These are phyloP conservation scores for Paratinospora sagittata DNA, from an alignment of 164 flowering plant genomes.

Conservation along the genomic window DNA sequence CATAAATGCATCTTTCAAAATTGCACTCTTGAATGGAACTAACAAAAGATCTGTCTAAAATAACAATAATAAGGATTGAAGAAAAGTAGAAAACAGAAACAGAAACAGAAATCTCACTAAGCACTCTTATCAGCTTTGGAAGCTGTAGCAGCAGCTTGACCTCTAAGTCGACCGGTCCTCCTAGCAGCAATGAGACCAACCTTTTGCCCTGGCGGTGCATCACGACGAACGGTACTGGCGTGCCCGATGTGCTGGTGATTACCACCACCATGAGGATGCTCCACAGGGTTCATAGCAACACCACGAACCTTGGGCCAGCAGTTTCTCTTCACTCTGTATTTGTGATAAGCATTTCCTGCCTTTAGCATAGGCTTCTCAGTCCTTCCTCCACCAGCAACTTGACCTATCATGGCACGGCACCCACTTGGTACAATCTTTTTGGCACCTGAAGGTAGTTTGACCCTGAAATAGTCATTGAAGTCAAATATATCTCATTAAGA, in stretches of 20 bases:
- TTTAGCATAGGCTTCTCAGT: conserved; percentile 57
- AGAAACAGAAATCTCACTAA: conserved; percentile 13
- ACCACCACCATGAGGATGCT: conserved; percentile 73
- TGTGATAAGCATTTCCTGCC: conserved; percentile 65
- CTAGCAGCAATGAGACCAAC: conserved; percentile 67
- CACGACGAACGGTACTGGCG: conserved; percentile 55
- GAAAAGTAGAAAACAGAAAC: neutral
- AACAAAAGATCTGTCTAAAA: neutral
- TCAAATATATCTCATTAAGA: neutral
- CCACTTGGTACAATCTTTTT: conserved; percentile 58
- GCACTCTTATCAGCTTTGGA: conserved; percentile 38
- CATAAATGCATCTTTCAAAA: neutral
- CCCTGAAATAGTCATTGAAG: conserved; percentile 18
- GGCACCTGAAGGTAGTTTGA: conserved; percentile 62
- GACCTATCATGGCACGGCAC: conserved; percentile 61
- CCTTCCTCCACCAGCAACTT: conserved; percentile 63
- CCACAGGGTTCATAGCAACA: conserved; percentile 64
- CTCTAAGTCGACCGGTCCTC: conserved; percentile 55
- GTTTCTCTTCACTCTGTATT: conserved; percentile 57
- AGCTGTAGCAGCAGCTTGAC: conserved; percentile 51
- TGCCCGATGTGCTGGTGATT: conserved; percentile 66
- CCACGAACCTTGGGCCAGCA: conserved; percentile 71
- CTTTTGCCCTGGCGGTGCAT: conserved; percentile 62
- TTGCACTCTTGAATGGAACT: neutral
- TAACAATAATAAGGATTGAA: neutral